Conservation (phyloP, 2,329 filamentous ascomycete genomes). For the Dendrostoma leiphaemia region DNA sequence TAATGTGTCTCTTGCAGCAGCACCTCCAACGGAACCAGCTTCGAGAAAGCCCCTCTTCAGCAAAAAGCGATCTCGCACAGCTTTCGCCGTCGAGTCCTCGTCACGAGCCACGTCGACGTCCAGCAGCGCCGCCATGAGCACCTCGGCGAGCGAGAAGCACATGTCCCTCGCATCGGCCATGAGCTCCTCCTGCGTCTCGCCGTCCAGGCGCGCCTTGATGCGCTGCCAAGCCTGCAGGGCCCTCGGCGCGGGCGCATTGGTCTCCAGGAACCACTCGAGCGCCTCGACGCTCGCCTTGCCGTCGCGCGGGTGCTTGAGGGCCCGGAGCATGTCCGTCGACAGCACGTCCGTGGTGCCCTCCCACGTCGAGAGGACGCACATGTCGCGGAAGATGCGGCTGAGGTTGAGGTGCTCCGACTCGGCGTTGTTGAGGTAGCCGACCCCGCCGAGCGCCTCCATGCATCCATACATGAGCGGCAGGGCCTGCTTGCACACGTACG, state of each 20-base stretch:
- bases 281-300: constrained; percentile 33
- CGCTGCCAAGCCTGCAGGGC: constrained; percentile 37
- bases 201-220: constrained; percentile 36
- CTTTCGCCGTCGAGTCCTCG: constrained; percentile 33
- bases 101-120: constrained; percentile 38
- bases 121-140: constrained; percentile 42
- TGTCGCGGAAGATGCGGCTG: constrained; percentile 64
- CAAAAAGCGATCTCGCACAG: constrained; percentile 41
- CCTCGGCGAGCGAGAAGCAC: constrained; percentile 42
- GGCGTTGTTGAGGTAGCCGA: constrained; percentile 62
- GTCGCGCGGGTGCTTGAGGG: constrained; percentile 38
- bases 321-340: constrained; percentile 48
- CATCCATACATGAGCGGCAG: constrained; percentile 52
- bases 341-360: constrained; percentile 73
- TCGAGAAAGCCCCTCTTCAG: constrained; percentile 25
- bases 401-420: constrained; percentile 65
- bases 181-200: constrained; percentile 35
- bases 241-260: constrained; percentile 20
- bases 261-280: constrained; percentile 34
- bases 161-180: constrained; percentile 45
- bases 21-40: background rate
- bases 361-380: constrained; percentile 52
- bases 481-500: constrained; percentile 49
- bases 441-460: constrained; percentile 65
- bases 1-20: background rate